Evolutionary conservation across 2,329 filamentous ascomycete species (phyloP).

Genomic region (Pestalotiopsis fici): DNA sequence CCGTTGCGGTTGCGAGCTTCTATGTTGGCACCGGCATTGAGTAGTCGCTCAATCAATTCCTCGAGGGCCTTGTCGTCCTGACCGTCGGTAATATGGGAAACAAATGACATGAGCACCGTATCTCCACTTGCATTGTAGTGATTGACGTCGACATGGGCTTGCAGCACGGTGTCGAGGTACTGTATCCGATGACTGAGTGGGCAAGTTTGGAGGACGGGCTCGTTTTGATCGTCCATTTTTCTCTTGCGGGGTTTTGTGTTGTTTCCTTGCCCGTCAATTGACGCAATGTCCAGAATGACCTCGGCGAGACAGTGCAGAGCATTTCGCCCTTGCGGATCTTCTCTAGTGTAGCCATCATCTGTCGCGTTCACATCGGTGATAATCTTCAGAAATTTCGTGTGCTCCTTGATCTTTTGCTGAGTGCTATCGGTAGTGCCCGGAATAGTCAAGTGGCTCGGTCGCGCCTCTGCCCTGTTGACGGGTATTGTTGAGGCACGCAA

Average conservation of each 20-base stretch:
- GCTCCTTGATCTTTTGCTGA: constrained; percentile 23
- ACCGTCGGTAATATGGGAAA: constrained; percentile 42
- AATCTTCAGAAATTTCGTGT: constrained; percentile 36
- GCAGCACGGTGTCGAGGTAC: constrained; percentile 31
- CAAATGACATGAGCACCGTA: constrained; percentile 59
- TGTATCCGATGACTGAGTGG: constrained; percentile 17
- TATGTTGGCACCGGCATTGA: constrained; percentile 43
- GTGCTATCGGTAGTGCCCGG: constrained; percentile 15
- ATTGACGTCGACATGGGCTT: constrained; percentile 46
- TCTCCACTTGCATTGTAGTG: constrained; percentile 53
- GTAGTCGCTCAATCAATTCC: constrained; percentile 43
- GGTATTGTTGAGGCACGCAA: constrained; percentile 13
- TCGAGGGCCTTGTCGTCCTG: constrained; percentile 49
- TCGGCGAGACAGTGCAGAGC: constrained; percentile 60
- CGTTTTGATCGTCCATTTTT: constrained; percentile 30
- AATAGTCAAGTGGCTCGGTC: constrained; percentile 19
- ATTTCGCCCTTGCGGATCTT: constrained; percentile 52
- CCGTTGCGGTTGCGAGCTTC: constrained; percentile 54
- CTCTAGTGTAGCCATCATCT: constrained; percentile 27
- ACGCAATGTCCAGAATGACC: constrained; percentile 41
- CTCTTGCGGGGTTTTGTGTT: constrained; percentile 39
- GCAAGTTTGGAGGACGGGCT: constrained; percentile 13
- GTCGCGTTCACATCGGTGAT: constrained; percentile 30
- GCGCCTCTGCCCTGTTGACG: constrained; percentile 3
- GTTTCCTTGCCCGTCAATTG: constrained; percentile 24